Evolutionary conservation across 805 yeast species (phyloP).

Genomic region (Nakazawaea peltata): DNA sequence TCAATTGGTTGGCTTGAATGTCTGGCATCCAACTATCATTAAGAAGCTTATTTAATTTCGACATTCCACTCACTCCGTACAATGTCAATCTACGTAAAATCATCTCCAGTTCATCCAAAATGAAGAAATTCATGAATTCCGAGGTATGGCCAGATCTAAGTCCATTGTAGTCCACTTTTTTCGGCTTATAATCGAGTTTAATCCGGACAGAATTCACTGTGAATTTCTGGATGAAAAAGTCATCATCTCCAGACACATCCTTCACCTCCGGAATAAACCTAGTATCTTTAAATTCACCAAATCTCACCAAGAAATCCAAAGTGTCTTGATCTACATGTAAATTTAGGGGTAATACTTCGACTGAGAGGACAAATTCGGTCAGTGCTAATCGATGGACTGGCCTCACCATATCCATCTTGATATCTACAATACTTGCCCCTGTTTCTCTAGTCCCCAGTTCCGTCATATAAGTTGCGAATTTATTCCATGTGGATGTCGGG

Average conservation of each 20-base stretch:
- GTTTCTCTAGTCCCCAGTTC: slow-evolving; percentile 64
- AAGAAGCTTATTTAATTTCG: slow-evolving; percentile 45
- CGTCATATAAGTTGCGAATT: slow-evolving; percentile 62
- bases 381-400: slow-evolving; percentile 61
- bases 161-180: slow-evolving; percentile 78
- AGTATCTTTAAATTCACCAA: slow-evolving; percentile 70
- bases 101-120: slow-evolving; percentile 78
- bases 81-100: slow-evolving; percentile 51
- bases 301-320: slow-evolving; percentile 71
- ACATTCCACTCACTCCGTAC: slow-evolving; percentile 74
- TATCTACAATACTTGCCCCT: slow-evolving; percentile 53
- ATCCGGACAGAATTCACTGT: slow-evolving; percentile 51
- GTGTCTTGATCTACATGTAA: slow-evolving; percentile 92
- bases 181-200: slow-evolving; percentile 86
- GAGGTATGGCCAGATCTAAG: slow-evolving; percentile 79
- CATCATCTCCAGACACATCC: slow-evolving; percentile 59
- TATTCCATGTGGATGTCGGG: slow-evolving; percentile 87
- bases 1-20: slow-evolving; percentile 70
- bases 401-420: slow-evolving; percentile 48
- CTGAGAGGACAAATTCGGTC: slow-evolving; percentile 51
- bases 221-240: slow-evolving; percentile 60
- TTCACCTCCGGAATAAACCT: slow-evolving; percentile 54
- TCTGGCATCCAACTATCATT: slow-evolving; percentile 84
- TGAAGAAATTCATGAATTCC: slow-evolving; percentile 84
- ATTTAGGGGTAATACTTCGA: slow-evolving; percentile 63